Base-by-base conservation (phyloP, 2,329 filamentous ascomycete genomes). In the Xylariaceae sp. region DNA sequence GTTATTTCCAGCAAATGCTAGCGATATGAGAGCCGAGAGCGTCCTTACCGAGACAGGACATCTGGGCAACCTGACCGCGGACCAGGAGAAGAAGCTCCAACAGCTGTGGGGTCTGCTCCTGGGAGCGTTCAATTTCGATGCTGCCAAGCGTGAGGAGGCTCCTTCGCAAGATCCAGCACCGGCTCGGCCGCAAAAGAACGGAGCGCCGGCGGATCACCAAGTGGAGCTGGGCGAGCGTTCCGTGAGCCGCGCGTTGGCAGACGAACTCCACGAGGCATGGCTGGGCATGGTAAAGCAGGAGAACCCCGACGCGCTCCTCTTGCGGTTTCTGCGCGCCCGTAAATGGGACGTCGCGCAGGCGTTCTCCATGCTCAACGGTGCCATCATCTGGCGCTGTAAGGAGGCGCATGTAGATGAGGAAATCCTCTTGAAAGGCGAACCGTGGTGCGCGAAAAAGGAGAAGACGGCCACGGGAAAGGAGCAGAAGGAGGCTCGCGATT, bases 301-400 rank as follows among this genome's bases (percentile, higher is more conserved):
- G 70, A 86, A 97, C 71, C 94, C 94, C 0, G 94, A 97, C 75
- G 88, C 87, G 1, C 78, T 95, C 8, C 77, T 92, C 8, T 76
- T 96, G 53, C 86, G 91, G 21, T 96, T 95, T 74, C 79, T 96
- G 50, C 82, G 91, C 45, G 91, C 91, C 16, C 83, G 92, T 40
- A 95, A 96, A 75, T 98, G 94, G 93, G 91, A 97, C 71, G 88
- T 96, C 8, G 87, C 95, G 43, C 91, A 91, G 71, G 93, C 94
- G 3, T 79, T 96, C 28, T 82, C 96, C 63, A 97, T 98, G 94
- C 78, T 96, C 72, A 83, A 96, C 33, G 90, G 90, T 1, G 96
- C 94, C 1, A 89, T 97, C 83, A 87, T 90, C 71, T 98, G 94
- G 94, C 85, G 94, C 60, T 75, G 85, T 51, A 79, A 82, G 39